Base-by-base conservation (phyloP, 2,329 filamentous ascomycete genomes). In the Lasiodiplodia sp. region DNA sequence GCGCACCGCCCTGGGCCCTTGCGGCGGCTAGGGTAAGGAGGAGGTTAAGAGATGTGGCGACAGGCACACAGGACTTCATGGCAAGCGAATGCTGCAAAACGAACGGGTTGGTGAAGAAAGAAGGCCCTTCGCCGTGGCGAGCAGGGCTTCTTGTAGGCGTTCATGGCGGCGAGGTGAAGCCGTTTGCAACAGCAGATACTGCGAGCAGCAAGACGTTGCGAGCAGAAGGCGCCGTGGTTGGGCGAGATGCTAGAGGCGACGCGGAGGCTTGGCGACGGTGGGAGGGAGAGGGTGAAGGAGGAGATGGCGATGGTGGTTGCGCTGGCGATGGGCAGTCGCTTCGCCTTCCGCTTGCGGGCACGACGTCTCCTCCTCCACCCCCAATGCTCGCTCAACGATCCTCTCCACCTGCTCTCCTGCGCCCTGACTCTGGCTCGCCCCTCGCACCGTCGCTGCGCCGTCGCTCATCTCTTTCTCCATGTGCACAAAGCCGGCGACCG, bases 61-160 rank as follows among this genome's bases (percentile, higher is more conserved):
- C 21, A 25, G 56, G 60, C 37, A 47, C 60, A 52, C 60, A 64
- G 14, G 60, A 64, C 60, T 52, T 51, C 60, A 64, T 64, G 44
- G n/a, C 52, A 47, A 64, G 28, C 60, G 58, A 49, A 37, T 49
- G 58, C 5, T 34, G 40, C 16, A 3, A 16, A 64, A 21, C 38
- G 44, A 31, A 47, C 23, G 40, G n/a, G 28, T 53, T 52, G 47
- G 31, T 47, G 31, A 37, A 28, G 31, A n/a, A 4, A 51, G 23
- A 18, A 37, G 47, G 11, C 5, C 10, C 3, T 18, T 21, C 18
- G 60, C 25, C 18, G n/a, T 28, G 47, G 60, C 44, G 25, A 10
- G 28, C 60, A 38, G 28, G 5, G 44, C 28, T 52, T 64, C 60
- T 64, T 64, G 60, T 64, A 64, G 60, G 18, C 18, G 47, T 37